Evolutionary conservation across 2,329 filamentous ascomycete genomes (phyloP).

Genomic region (Neofusicoccum umdonicola): DNA sequence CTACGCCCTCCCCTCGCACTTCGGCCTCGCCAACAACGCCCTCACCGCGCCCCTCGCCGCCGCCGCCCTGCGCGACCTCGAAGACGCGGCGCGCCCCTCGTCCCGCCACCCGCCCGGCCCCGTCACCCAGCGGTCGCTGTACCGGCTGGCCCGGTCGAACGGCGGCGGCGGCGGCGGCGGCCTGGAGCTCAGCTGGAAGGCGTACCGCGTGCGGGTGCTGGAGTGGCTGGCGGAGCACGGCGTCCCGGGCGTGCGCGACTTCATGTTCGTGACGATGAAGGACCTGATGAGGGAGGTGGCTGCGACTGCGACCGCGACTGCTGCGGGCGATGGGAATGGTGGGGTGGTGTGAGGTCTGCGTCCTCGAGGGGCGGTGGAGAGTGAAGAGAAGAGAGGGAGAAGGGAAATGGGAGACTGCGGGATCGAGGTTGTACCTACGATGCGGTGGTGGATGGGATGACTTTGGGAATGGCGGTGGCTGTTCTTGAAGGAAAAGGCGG

Average conservation of each 20-base stretch:
- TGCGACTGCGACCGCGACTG: background rate
- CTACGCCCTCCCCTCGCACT: constrained; percentile 40
- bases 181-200: constrained; percentile 57
- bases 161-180: constrained; percentile 46
- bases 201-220: constrained; percentile 72
- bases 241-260: constrained; percentile 62
- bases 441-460: too few relatives aligned
- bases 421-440: too few relatives aligned
- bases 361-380: too few relatives aligned
- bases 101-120: constrained; percentile 5
- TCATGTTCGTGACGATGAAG: constrained; percentile 79
- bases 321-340: too few relatives aligned
- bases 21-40: constrained; percentile 49
- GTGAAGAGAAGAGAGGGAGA: background rate
- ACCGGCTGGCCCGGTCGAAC: constrained; percentile 53
- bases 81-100: constrained; percentile 30
- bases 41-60: constrained; percentile 47
- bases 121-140: constrained; percentile 42
- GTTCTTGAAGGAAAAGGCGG: too few relatives aligned
- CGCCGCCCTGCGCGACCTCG: constrained; percentile 47
- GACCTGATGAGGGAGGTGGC: constrained; percentile 14
- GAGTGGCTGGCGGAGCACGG: constrained; percentile 64
- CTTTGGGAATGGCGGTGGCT: too few relatives aligned
- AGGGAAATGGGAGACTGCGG: background rate
- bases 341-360: too few relatives aligned